These are phyloP conservation scores for Epichloe uncinata DNA, from an alignment of 2,329 filamentous ascomycete species.

Conservation along the genomic window DNA sequence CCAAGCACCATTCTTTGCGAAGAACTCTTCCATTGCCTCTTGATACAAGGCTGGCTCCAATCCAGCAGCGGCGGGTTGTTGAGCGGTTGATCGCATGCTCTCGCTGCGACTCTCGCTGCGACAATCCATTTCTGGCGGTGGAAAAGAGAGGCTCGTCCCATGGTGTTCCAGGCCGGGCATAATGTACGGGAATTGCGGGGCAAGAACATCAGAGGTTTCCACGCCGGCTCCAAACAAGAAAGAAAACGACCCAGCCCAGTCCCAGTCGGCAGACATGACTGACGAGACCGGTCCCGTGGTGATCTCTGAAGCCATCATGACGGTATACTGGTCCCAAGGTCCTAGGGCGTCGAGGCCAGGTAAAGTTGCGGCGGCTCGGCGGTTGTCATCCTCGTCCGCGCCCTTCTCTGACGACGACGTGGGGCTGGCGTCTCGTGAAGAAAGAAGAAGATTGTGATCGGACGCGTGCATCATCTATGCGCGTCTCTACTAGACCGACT, in stretches of 20 bases:
- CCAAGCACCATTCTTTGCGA: constrained; percentile 27
- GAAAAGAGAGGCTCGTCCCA: not conserved
- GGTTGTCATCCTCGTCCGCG: not conserved
- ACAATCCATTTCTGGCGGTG: not conserved
- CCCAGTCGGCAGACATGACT: not conserved
- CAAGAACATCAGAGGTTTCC: not conserved
- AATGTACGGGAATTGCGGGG: not conserved
- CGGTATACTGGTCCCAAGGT: not conserved
- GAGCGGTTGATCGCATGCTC: not conserved
- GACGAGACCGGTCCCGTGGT: not conserved
- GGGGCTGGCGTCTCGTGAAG: constrained; percentile 3
- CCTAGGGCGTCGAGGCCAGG: not conserved
- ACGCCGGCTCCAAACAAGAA: constrained; percentile 4
- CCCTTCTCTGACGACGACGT: not conserved
- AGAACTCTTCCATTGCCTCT: constrained; percentile 23
- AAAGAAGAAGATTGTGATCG: constrained; percentile 3
- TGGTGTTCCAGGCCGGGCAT: constrained; percentile 2
- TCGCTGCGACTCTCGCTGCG: no score
- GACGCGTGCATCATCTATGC: constrained; percentile 4
- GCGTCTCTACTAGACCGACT: not conserved
- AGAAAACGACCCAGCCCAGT: constrained; percentile 4
- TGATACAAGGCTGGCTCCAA: constrained; percentile 1
- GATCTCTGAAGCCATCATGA: not conserved
- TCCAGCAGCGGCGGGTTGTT: not conserved
- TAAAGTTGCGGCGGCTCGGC: not conserved